These are phyloP conservation scores for Royoungia palumana DNA, from an alignment of 768 basidiomycete genomes.

Conservation along the genomic window DNA sequence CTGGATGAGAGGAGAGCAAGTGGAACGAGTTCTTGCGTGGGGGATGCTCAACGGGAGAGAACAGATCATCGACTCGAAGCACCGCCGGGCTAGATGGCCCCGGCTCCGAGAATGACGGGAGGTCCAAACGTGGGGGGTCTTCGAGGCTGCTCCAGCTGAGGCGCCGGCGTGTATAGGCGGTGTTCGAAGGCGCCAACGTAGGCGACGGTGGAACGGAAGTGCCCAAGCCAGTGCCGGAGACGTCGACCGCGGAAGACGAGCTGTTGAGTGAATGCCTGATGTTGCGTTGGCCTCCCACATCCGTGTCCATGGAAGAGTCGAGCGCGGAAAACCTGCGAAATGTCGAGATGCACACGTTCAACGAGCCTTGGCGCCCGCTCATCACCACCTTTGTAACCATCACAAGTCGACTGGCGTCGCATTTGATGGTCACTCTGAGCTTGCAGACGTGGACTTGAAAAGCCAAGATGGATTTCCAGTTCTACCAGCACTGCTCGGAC, in stretches of 20 bases:
- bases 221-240: constrained; percentile 46
- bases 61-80: constrained; percentile 40
- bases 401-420: no score
- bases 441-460: no score
- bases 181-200: constrained; percentile 37
- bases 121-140: constrained; percentile 35
- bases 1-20: constrained; percentile 43
- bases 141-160: constrained; percentile 56
- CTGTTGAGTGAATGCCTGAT: constrained; percentile 22
- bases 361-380: no score
- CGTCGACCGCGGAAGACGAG: constrained; percentile 56
- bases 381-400: no score
- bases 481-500: no score
- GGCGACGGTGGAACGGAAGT: constrained; percentile 50
- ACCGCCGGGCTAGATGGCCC: constrained; percentile 17
- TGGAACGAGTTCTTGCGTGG: constrained; percentile 22
- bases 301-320: constrained; percentile 11
- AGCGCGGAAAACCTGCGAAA: background rate
- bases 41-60: constrained; percentile 34
- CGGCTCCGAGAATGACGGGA: background rate
- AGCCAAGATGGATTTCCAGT: no score
- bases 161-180: constrained; percentile 46
- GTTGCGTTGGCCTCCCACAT: constrained; percentile 1
- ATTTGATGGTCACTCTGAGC: no score
- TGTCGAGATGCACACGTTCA: background rate